Evolutionary conservation across 2,329 filamentous ascomycete genomes (phyloP).

Genomic region (Microsporum canis): DNA sequence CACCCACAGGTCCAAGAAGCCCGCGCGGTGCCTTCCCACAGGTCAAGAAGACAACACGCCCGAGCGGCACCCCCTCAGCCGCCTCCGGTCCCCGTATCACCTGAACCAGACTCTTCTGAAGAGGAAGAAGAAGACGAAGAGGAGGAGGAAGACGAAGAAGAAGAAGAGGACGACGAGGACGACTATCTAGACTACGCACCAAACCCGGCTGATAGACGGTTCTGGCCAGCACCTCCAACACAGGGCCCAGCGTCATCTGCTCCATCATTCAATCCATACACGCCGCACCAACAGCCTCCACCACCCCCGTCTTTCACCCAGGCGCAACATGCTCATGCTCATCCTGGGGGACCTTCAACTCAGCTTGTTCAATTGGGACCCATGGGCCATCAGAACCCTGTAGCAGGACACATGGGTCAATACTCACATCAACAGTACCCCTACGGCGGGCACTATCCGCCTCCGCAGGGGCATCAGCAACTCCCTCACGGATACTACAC

Average conservation of each 20-base stretch:
- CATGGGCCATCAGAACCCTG: constrained; percentile 9
- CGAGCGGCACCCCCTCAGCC: constrained; percentile 19
- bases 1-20: constrained; percentile 18
- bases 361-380: constrained; percentile 15
- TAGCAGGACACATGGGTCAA: constrained; percentile 8
- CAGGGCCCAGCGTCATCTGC: constrained; percentile 30
- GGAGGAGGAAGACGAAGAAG: constrained; percentile 5
- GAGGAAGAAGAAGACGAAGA: constrained; percentile 5
- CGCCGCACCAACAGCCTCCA: constrained; percentile 18
- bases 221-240: constrained; percentile 23
- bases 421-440: constrained; percentile 8
- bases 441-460: constrained; percentile 12
- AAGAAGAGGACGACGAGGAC: constrained; percentile 38
- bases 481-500: constrained; percentile 12
- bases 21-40: constrained; percentile 27
- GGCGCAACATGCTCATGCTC: constrained; percentile 17
- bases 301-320: constrained; percentile 10
- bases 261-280: constrained; percentile 32
- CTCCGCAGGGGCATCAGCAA: constrained; percentile 6
- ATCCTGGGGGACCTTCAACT: constrained; percentile 18
- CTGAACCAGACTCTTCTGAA: constrained; percentile 41
- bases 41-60: constrained; percentile 34
- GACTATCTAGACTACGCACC: constrained; percentile 45
- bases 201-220: constrained; percentile 24
- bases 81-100: constrained; percentile 34